Percentiles rank a stretch among this genome's conserved stretches.
These are phyloP conservation scores for Eutypella sp. DNA, from an alignment of 2,329 filamentous ascomycete species.

Conservation along the genomic window DNA sequence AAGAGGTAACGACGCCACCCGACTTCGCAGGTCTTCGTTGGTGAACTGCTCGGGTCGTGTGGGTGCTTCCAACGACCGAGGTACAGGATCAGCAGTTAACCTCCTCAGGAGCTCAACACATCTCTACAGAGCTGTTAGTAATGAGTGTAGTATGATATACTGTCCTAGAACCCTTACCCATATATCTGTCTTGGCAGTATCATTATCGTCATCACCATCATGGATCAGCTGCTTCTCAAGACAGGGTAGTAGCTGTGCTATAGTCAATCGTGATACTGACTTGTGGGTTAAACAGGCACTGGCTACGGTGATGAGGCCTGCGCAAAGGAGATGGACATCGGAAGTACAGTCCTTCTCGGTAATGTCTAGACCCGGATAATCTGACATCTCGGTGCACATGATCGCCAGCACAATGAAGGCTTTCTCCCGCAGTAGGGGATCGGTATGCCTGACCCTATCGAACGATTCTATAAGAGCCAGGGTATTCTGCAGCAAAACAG, in stretches of 20 bases:
- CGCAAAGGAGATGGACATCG: constrained; percentile 31
- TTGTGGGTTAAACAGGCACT: constrained; percentile 27
- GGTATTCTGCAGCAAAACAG: constrained; percentile 32
- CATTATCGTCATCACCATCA: constrained; percentile 19
- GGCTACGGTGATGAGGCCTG: constrained; percentile 34
- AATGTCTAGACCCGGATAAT: constrained; percentile 22
- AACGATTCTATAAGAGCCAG: constrained; percentile 26
- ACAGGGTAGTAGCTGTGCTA: constrained; percentile 39
- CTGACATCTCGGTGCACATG: constrained; percentile 37
- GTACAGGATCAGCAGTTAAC: constrained; percentile 13
- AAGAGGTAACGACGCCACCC: constrained; percentile 17
- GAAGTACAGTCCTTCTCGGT: constrained; percentile 21
- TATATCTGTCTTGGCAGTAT: constrained; percentile 34
- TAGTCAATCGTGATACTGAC: constrained; percentile 34
- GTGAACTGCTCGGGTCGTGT: constrained; percentile 20
- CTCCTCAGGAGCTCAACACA: constrained; percentile 25
- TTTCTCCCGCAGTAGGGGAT: constrained; percentile 29
- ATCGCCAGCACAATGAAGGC: constrained; percentile 33
- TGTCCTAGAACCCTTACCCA: constrained; percentile 32
- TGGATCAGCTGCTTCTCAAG: constrained; percentile 32
- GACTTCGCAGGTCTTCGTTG: constrained; percentile 18
- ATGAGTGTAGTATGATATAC: constrained; percentile 6
- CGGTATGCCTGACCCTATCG: constrained; percentile 2
- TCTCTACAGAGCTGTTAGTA: constrained; percentile 22
- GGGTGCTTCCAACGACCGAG: constrained; percentile 11